Conservation (phyloP, 352 stramenopile species). For the Phytophthora multivora region DNA sequence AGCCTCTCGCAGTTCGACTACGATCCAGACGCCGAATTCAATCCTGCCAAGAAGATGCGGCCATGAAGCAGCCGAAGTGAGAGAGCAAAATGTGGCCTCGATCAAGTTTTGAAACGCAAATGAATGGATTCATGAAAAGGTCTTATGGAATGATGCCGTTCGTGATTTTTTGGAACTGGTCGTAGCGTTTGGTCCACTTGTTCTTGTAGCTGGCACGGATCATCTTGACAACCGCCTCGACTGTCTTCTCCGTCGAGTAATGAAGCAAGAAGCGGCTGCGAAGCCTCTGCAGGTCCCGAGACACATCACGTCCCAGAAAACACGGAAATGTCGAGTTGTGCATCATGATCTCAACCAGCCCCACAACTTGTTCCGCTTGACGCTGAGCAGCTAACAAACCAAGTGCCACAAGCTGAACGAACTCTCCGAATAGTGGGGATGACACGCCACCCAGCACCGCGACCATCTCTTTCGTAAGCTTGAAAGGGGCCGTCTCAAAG, state of each 20-base stretch:
- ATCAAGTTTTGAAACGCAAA: slow-evolving; percentile 11
- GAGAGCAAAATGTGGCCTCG: neutral
- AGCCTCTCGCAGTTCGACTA: slow-evolving; percentile 88
- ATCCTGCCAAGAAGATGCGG: slow-evolving; percentile 49
- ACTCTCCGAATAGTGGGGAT: slow-evolving; percentile 69
- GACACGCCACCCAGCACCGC: slow-evolving; percentile 84
- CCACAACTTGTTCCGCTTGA: slow-evolving; percentile 67
- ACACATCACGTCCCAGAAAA: slow-evolving; percentile 88
- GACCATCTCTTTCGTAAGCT: slow-evolving; percentile 95
- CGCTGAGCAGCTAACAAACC: slow-evolving; percentile 61
- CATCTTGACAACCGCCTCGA: slow-evolving; percentile 84
- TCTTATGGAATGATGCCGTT: slow-evolving; percentile 85
- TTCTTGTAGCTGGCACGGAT: slow-evolving; percentile 94
- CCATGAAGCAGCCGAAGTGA: slow-evolving; percentile 13
- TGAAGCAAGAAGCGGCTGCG: slow-evolving; percentile 68
- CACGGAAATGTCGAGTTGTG: slow-evolving; percentile 81
- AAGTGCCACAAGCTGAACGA: slow-evolving; percentile 62
- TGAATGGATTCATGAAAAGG: slow-evolving; percentile 15
- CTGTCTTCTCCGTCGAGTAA: slow-evolving; percentile 60
- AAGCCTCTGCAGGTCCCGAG: slow-evolving; percentile 80
- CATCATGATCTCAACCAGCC: slow-evolving; percentile 84
- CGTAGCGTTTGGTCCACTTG: slow-evolving; percentile 93
- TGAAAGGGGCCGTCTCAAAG: slow-evolving; percentile 95
- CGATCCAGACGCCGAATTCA: slow-evolving; percentile 46
- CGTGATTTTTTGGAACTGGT: slow-evolving; percentile 93